These are phyloP conservation scores for Ceratocystis diversiconidia DNA, from an alignment of 2,329 filamentous ascomycete genomes.

Conservation along the genomic window DNA sequence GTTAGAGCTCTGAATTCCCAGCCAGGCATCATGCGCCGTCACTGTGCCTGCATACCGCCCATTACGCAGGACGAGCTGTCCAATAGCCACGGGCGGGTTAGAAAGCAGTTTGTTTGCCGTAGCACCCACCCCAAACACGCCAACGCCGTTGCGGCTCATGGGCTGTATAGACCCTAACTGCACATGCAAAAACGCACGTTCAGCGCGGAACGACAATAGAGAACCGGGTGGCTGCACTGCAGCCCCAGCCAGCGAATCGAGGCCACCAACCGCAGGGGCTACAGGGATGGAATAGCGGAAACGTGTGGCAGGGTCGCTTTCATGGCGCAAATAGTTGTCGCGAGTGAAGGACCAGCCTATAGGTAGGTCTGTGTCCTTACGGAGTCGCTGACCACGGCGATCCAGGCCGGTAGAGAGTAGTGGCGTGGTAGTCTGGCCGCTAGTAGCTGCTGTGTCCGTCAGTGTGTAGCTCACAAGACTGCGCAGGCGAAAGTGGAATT, in stretches of 20 bases:
- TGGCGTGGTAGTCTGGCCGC: slow-evolving; percentile 21
- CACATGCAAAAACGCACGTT: slow-evolving; percentile 29
- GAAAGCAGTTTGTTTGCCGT: slow-evolving; percentile 20
- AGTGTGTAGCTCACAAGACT: slow-evolving; percentile 29
- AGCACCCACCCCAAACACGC: neutral
- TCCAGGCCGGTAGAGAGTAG: slow-evolving; percentile 28
- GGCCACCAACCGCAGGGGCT: slow-evolving; percentile 13
- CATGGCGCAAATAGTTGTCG: slow-evolving; percentile 28
- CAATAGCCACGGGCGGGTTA: slow-evolving; percentile 31
- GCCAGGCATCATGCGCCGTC: slow-evolving; percentile 32
- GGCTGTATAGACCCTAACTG: slow-evolving; percentile 27
- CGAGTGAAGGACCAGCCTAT: slow-evolving; percentile 28
- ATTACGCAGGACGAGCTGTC: slow-evolving; percentile 29
- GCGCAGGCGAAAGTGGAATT: slow-evolving; percentile 29
- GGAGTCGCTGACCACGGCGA: slow-evolving; percentile 28
- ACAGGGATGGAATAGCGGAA: slow-evolving; percentile 33
- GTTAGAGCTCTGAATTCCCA: slow-evolving; percentile 34
- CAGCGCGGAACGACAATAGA: slow-evolving; percentile 29
- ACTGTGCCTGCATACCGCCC: slow-evolving; percentile 31
- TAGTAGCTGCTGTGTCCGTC: slow-evolving; percentile 26
- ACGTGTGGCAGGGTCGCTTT: slow-evolving; percentile 28
- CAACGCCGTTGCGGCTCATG: slow-evolving; percentile 4
- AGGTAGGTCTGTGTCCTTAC: slow-evolving; percentile 26
- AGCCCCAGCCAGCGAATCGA: slow-evolving; percentile 8
- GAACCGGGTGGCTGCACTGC: slow-evolving; percentile 26